Evolutionary conservation across 257 asterid genomes (phyloP).

Genomic region (Thymus quinquecostatus): DNA sequence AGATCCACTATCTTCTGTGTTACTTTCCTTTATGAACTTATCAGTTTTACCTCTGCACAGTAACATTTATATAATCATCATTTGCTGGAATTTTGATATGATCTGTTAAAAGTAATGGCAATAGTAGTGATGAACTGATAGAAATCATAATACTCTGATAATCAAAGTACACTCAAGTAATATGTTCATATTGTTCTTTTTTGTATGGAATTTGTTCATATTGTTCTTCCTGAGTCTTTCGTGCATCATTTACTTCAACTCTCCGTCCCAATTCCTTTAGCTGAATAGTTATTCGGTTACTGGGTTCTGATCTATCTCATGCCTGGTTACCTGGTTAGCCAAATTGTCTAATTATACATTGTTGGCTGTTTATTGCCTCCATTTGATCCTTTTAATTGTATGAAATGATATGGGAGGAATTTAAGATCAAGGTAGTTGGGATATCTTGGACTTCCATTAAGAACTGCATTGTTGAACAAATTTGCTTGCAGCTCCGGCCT

Average conservation of each 20-base stretch:
- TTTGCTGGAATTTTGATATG: slow-evolving; percentile 12
- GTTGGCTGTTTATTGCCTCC: slow-evolving; percentile 12
- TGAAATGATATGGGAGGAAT: slow-evolving; percentile 1
- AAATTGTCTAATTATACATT: neutral
- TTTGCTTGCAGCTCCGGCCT: slow-evolving; percentile 86
- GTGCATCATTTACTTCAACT: neutral
- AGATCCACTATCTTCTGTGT: slow-evolving; percentile 1
- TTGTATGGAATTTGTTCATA: neutral
- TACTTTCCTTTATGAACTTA: slow-evolving; percentile 13
- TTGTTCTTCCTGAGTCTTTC: slow-evolving; percentile 18
- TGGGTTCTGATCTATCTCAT: slow-evolving; percentile 10
- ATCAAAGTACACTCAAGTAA: neutral
- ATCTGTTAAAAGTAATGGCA: neutral
- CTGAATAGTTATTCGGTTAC: neutral
- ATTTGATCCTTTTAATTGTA: neutral
- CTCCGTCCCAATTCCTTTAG: neutral
- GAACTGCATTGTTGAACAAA: slow-evolving; percentile 30
- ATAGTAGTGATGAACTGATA: neutral
- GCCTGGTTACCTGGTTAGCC: neutral
- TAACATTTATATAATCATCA: neutral
- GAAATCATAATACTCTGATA: neutral
- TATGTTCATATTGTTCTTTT: slow-evolving; percentile 10
- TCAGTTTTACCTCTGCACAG: neutral
- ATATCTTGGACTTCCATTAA: slow-evolving; percentile 19
- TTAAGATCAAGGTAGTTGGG: neutral